Evolutionary conservation across 1,139 yeast genomes (phyloP).

Genomic region (Geotrichum siamense): DNA sequence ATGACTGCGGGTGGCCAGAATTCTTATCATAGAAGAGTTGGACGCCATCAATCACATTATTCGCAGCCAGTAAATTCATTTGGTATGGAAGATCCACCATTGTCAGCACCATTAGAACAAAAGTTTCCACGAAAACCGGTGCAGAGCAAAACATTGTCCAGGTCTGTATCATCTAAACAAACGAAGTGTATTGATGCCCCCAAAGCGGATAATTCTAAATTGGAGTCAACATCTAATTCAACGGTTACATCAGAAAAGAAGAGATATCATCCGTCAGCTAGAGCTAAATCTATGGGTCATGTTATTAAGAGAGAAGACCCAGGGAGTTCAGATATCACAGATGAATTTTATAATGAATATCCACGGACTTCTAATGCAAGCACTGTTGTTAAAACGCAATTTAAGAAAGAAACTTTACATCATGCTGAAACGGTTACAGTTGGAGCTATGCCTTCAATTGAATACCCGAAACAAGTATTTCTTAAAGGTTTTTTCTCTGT

Average conservation of each 20-base stretch:
- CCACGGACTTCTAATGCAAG: constrained; percentile 24
- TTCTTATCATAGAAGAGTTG: neutral
- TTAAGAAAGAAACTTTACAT: constrained; percentile 14
- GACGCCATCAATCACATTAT: constrained; percentile 13
- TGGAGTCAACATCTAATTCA: constrained; percentile 3
- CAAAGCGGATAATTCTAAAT: constrained; percentile 4
- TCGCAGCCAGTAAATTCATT: constrained; percentile 14
- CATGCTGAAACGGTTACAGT: constrained; percentile 6
- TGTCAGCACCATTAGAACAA: constrained; percentile 3
- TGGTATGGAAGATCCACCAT: constrained; percentile 1
- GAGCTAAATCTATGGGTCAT: constrained; percentile 86
- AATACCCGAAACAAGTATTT: constrained; percentile 84
- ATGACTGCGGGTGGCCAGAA: neutral
- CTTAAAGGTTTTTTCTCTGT: constrained; percentile 93
- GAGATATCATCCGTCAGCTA: constrained; percentile 70
- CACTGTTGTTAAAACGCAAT: constrained; percentile 2
- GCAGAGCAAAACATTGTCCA: constrained; percentile 4
- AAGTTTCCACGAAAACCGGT: constrained; percentile 11
- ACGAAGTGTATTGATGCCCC: no score
- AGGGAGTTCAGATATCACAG: constrained; percentile 48
- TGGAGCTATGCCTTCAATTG: constrained; percentile 79
- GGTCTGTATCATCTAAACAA: constrained; percentile 12
- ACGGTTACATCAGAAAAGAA: constrained; percentile 21
- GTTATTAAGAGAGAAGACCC: constrained; percentile 26
- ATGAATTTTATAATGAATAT: constrained; percentile 64